Evolutionary conservation across 768 basidiomycete species (phyloP).

Genomic region (Lepiota venenata): DNA sequence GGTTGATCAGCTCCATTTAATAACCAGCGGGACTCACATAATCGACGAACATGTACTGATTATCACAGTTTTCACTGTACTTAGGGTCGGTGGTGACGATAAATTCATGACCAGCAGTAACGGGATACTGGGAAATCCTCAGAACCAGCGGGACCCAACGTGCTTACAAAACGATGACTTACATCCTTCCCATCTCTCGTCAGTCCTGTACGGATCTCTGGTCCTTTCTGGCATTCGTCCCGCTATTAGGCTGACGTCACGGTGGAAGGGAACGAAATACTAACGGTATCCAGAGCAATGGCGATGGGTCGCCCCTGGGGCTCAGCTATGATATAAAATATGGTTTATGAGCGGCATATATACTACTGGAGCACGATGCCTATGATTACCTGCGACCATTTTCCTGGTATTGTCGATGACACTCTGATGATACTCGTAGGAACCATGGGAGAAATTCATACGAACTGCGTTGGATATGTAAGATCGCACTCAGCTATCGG

Average conservation of each 20-base stretch:
- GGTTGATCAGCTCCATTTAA: constrained; percentile 9
- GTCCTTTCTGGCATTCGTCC: constrained; percentile 78
- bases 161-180: constrained; percentile 26
- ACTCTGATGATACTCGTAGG: constrained; percentile 97
- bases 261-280: constrained; percentile 24
- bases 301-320: constrained; percentile 87
- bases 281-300: constrained; percentile 94
- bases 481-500: constrained; percentile 1
- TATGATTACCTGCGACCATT: constrained; percentile 66
- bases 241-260: not conserved
- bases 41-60: constrained; percentile 88
- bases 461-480: constrained; percentile 58
- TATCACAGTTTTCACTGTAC: constrained; percentile 76
- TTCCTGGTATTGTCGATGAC: constrained; percentile 97
- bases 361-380: constrained; percentile 3
- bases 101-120: constrained; percentile 93
- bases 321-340: constrained; percentile 41
- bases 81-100: constrained; percentile 81
- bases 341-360: constrained; percentile 10
- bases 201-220: constrained; percentile 96
- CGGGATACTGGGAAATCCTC: constrained; percentile 54
- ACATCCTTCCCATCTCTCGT: constrained; percentile 88
- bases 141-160: not conserved
- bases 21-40: constrained; percentile 57
- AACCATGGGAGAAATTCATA: constrained; percentile 99